phyloP scores from a whole-genome alignment of 495 filamentous ascomycete genomes.

The Penicillium dipodomyicola region DNA sequence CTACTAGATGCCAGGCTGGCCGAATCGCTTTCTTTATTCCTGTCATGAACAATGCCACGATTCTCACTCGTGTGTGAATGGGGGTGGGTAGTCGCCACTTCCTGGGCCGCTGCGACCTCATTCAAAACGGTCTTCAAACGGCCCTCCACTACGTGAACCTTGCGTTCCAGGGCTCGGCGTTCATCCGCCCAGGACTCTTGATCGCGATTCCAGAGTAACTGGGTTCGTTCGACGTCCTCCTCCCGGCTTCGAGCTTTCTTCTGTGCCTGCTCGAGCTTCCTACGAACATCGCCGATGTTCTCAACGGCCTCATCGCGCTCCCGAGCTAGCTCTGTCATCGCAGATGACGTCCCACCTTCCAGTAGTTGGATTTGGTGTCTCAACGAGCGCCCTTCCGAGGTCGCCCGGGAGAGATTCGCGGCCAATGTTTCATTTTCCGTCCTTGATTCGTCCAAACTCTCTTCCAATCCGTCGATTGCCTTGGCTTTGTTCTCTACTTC shows the following conservation, averaged over 20 bases:
- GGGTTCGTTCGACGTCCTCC: slow-evolving; percentile 74
- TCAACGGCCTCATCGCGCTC: slow-evolving; percentile 86
- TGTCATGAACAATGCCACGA: slow-evolving; percentile 35
- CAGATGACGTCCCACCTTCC: slow-evolving; percentile 82
- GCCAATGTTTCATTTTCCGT: slow-evolving; percentile 71
- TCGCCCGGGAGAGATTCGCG: slow-evolving; percentile 55
- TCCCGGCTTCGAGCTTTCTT: slow-evolving; percentile 78
- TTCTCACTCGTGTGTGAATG: slow-evolving; percentile 25
- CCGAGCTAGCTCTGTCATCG: slow-evolving; percentile 73
- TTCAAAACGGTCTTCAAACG: slow-evolving; percentile 78
- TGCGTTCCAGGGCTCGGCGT: slow-evolving; percentile 75
- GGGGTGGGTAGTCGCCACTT: slow-evolving; percentile 38
- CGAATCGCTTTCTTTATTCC: slow-evolving; percentile 61
- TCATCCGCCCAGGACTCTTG: slow-evolving; percentile 79
- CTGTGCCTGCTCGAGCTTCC: slow-evolving; percentile 73
- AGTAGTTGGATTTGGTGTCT: slow-evolving; percentile 81
- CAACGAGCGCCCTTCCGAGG: slow-evolving; percentile 73
- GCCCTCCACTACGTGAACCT: slow-evolving; percentile 81
- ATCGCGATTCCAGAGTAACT: slow-evolving; percentile 76
- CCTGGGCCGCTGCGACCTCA: slow-evolving; percentile 76
- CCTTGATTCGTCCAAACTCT: slow-evolving; percentile 63
- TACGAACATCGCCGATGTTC: slow-evolving; percentile 67
- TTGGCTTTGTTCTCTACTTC: slow-evolving; percentile 86
- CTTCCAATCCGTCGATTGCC: slow-evolving; percentile 80
- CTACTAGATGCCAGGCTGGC: slow-evolving; percentile 76